Percentiles rank a stretch among this genome's conserved stretches.
Conservation (phyloP, 2,329 filamentous ascomycete genomes). For the Nemania diffusa region DNA sequence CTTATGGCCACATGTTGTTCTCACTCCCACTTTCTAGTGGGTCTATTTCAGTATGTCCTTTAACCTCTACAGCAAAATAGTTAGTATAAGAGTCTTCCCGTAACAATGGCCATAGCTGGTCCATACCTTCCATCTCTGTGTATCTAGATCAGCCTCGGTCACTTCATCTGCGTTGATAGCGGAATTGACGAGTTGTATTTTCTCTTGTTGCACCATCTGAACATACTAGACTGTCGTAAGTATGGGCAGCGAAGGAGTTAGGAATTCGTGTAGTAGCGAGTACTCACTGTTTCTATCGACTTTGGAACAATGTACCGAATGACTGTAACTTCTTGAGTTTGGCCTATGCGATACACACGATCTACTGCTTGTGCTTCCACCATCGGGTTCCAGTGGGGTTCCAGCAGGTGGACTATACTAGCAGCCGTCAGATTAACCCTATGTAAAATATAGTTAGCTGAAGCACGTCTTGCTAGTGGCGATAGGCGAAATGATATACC, state of each 20-base stretch:
- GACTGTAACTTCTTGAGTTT: conserved; percentile 55
- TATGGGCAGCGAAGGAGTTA: background rate
- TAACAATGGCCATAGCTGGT: no score
- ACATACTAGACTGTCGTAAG: conserved; percentile 5
- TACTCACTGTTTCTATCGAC: conserved; percentile 20
- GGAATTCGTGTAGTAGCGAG: background rate
- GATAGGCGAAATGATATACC: conserved; percentile 36
- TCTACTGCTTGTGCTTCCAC: conserved; percentile 64
- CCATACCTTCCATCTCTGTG: conserved; percentile 1
- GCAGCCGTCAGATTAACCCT: conserved; percentile 60
- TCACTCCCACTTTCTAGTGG: no score
- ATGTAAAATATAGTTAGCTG: background rate
- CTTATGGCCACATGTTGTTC: no score
- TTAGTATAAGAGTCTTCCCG: no score
- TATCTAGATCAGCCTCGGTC: background rate
- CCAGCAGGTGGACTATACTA: conserved; percentile 61
- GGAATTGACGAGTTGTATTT: background rate
- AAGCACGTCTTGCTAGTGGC: background rate
- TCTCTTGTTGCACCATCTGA: conserved; percentile 6
- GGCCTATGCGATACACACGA: conserved; percentile 59
- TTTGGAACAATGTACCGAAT: conserved; percentile 56
- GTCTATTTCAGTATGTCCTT: no score
- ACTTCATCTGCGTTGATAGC: background rate
- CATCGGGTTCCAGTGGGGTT: conserved; percentile 66
- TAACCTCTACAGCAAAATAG: no score